A percentile compares a stretch with the other conserved stretches of the same genome.
These are phyloP conservation scores for Pyricularia grisea DNA, from an alignment of 2,329 filamentous ascomycete species.

Conservation along the genomic window DNA sequence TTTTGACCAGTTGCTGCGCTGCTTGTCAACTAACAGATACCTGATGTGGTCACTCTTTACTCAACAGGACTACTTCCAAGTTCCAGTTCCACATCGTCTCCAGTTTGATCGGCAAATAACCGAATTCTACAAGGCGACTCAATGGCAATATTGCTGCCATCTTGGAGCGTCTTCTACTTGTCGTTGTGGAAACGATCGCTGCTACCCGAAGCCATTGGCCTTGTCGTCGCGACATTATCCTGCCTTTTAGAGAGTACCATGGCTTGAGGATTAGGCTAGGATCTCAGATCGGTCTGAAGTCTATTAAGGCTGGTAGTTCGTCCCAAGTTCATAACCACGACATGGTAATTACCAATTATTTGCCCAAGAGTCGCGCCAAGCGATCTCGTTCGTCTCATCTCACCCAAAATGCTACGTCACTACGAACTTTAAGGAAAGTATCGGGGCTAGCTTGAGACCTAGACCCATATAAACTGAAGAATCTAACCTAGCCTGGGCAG, in stretches of 20 bases:
- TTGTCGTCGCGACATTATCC: not conserved
- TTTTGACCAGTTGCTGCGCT: not conserved
- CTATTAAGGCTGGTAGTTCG: not conserved
- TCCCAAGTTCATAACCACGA: not conserved
- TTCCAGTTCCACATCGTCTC: not conserved
- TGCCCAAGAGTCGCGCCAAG: not conserved
- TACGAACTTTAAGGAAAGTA: not conserved
- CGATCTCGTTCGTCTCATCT: not conserved
- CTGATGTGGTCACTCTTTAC: not conserved
- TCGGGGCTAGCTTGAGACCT: not conserved
- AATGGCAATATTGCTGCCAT: not conserved
- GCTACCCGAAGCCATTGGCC: not conserved
- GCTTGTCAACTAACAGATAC: not conserved
- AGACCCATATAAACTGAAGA: not conserved
- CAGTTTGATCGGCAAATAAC: not conserved
- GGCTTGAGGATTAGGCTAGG: not conserved
- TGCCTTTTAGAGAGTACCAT: not conserved
- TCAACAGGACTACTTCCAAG: not conserved
- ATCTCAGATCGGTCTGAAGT: not conserved
- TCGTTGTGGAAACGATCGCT: not conserved
- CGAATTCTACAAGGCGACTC: not conserved
- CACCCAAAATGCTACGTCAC: not conserved
- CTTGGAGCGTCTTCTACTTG: not conserved
- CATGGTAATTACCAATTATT: not conserved
- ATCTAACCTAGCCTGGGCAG: not conserved